These are phyloP conservation scores for Schwanniomyces polymorphus DNA, from an alignment of 805 yeast species.

Conservation along the genomic window DNA sequence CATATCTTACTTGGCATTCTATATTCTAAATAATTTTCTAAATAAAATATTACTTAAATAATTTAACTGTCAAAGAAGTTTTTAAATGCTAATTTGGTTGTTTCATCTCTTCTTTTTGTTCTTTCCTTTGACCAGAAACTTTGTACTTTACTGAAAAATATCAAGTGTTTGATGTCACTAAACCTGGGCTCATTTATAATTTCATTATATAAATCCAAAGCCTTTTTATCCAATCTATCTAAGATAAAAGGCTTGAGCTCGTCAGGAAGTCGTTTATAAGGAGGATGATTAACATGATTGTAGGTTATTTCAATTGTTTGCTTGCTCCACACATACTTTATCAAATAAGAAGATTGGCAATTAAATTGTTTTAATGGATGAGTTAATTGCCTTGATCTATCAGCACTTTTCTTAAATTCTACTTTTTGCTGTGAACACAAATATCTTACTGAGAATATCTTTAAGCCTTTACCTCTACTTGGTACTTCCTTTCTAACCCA, in stretches of 20 bases:
- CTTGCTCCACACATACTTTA: slow-evolving; percentile 14
- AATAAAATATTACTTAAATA: background rate
- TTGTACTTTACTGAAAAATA: slow-evolving; percentile 16
- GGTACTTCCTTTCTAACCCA: slow-evolving; percentile 19
- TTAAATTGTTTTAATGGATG: slow-evolving; percentile 15
- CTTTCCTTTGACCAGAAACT: slow-evolving; percentile 18
- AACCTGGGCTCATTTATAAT: slow-evolving; percentile 10
- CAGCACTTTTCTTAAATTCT: slow-evolving; percentile 1
- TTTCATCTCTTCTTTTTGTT: slow-evolving; percentile 11
- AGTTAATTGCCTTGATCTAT: slow-evolving; percentile 10
- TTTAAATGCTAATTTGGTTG: slow-evolving; percentile 18
- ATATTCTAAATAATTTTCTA: background rate
- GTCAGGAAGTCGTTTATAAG: slow-evolving; percentile 16
- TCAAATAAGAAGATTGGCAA: slow-evolving; percentile 13
- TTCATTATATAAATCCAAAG: slow-evolving; percentile 14
- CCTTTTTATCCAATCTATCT: slow-evolving; percentile 15
- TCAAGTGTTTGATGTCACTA: slow-evolving; percentile 10
- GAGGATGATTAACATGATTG: slow-evolving; percentile 12
- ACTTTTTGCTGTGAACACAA: slow-evolving; percentile 14
- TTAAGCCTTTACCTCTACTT: slow-evolving; percentile 14
- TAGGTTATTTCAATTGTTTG: slow-evolving; percentile 12
- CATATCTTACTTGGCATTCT: slow-evolving; percentile 1
- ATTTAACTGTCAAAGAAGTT: slow-evolving; percentile 8
- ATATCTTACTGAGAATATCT: slow-evolving; percentile 15
- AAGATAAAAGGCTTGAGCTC: slow-evolving; percentile 14